phyloP scores from a whole-genome alignment of 768 basidiomycete species.

The Melanogaster broomeanus region DNA sequence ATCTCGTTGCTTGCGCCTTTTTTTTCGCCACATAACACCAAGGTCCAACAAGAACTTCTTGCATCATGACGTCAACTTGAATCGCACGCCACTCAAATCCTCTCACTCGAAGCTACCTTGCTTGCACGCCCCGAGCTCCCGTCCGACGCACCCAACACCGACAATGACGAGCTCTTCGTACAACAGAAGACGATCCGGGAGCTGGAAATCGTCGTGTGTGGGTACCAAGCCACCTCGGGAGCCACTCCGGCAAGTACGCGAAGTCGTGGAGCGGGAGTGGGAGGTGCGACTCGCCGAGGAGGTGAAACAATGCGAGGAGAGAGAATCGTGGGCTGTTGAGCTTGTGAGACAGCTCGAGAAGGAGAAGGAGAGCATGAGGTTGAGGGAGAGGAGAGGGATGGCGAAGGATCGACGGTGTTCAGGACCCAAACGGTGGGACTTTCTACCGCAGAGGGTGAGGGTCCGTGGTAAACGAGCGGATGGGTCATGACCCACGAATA shows the following conservation, averaged over 20 bases:
- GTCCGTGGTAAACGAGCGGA: no score
- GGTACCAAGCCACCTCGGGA: conserved; percentile 76
- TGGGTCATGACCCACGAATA: no score
- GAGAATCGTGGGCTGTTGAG: conserved; percentile 73
- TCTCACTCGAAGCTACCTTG: conserved; percentile 79
- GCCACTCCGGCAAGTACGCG: conserved; percentile 62
- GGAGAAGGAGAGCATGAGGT: conserved; percentile 67
- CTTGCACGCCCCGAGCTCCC: conserved; percentile 69
- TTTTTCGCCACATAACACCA: conserved; percentile 39
- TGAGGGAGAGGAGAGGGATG: conserved; percentile 78
- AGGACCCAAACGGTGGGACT: no score
- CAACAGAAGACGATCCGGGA: conserved; percentile 77
- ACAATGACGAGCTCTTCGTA: conserved; percentile 73
- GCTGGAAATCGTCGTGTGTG: conserved; percentile 69
- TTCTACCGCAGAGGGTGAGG: no score
- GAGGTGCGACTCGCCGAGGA: conserved; percentile 58
- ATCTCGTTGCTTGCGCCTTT: conserved; percentile 86
- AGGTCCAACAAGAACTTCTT: conserved; percentile 90
- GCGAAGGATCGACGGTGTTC: no score
- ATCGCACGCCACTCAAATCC: conserved; percentile 79
- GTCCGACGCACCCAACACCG: conserved; percentile 62
- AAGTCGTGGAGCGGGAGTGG: conserved; percentile 80
- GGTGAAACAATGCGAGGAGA: conserved; percentile 58
- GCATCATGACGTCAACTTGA: conserved; percentile 76
- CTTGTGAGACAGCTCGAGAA: conserved; percentile 75